phyloP scores from a whole-genome alignment of 2,329 filamentous ascomycete species.

The Penicillium hesseltinei region DNA sequence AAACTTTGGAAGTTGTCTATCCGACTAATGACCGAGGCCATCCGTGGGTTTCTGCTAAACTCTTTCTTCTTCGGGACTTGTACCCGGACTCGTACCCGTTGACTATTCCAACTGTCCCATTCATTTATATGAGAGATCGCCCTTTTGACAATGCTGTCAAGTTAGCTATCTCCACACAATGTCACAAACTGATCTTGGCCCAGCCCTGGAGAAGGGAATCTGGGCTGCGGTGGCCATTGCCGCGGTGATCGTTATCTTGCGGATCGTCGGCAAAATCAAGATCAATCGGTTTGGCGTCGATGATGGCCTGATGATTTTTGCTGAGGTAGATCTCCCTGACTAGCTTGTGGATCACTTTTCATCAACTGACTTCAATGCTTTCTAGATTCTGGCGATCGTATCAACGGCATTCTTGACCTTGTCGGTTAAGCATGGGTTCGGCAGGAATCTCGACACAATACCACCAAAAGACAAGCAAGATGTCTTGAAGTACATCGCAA shows the following conservation, averaged over 20 bases:
- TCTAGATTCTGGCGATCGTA: constrained; percentile 24
- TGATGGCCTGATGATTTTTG: constrained; percentile 32
- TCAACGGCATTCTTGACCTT: constrained; percentile 26
- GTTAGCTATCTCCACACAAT: constrained; percentile 2
- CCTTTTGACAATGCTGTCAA: not conserved
- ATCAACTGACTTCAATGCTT: not conserved
- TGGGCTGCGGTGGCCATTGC: constrained; percentile 30
- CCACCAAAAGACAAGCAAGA: constrained; percentile 8
- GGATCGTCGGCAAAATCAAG: constrained; percentile 31
- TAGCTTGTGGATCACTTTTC: not conserved
- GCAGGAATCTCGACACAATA: constrained; percentile 19
- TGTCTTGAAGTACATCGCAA: constrained; percentile 29
- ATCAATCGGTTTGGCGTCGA: constrained; percentile 29
- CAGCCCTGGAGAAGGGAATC: constrained; percentile 25
- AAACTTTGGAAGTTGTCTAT: no score
- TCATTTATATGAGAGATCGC: not conserved
- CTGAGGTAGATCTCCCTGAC: constrained; percentile 19
- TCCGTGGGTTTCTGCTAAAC: not conserved
- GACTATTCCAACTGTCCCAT: not conserved
- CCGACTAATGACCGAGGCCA: not conserved
- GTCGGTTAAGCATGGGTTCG: constrained; percentile 30
- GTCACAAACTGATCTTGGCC: constrained; percentile 16
- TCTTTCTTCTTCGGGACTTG: not conserved
- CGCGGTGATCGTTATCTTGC: constrained; percentile 26
- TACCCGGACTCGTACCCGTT: not conserved